These are phyloP conservation scores for Pseudogymnoascus sp. DNA, from an alignment of 2,329 filamentous ascomycete species.

Conservation along the genomic window DNA sequence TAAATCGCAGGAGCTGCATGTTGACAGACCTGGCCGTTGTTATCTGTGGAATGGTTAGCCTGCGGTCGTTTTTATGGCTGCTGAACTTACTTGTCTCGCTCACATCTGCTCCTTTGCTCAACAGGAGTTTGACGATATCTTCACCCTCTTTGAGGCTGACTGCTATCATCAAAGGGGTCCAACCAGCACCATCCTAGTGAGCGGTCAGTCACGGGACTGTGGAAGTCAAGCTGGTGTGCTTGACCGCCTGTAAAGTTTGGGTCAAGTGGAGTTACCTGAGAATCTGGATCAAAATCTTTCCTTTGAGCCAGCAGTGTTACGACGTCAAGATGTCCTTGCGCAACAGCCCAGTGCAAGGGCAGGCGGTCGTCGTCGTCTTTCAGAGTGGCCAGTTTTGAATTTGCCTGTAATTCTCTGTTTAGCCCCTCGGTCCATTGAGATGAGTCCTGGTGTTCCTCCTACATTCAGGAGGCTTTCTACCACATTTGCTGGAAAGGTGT, in stretches of 20 bases:
- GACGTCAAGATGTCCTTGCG: slow-evolving; percentile 71
- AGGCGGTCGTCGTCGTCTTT: slow-evolving; percentile 84
- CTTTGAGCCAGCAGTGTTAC: slow-evolving; percentile 62
- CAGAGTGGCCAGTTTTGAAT: slow-evolving; percentile 63
- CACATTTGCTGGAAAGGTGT: slow-evolving; percentile 44
- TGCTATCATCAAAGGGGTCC: slow-evolving; percentile 80
- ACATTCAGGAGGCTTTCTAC: slow-evolving; percentile 71
- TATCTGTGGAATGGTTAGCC: slow-evolving; percentile 36
- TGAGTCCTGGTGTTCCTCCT: slow-evolving; percentile 22
- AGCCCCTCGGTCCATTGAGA: not conserved
- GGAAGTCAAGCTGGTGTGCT: not conserved
- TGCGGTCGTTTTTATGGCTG: too few species aligned
- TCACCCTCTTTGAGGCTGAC: slow-evolving; percentile 66
- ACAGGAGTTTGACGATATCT: slow-evolving; percentile 56
- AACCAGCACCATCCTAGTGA: slow-evolving; percentile 62
- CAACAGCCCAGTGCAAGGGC: slow-evolving; percentile 88
- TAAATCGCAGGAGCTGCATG: not conserved
- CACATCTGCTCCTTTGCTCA: slow-evolving; percentile 62
- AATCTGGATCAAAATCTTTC: slow-evolving; percentile 75
- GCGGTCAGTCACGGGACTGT: not conserved
- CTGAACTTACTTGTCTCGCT: slow-evolving; percentile 57
- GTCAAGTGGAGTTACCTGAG: slow-evolving; percentile 47
- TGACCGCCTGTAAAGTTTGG: not conserved
- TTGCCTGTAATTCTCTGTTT: slow-evolving; percentile 45
- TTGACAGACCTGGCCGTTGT: slow-evolving; percentile 52